Evolutionary conservation across 805 yeast species (phyloP).

Genomic region (Ogataea pini): DNA sequence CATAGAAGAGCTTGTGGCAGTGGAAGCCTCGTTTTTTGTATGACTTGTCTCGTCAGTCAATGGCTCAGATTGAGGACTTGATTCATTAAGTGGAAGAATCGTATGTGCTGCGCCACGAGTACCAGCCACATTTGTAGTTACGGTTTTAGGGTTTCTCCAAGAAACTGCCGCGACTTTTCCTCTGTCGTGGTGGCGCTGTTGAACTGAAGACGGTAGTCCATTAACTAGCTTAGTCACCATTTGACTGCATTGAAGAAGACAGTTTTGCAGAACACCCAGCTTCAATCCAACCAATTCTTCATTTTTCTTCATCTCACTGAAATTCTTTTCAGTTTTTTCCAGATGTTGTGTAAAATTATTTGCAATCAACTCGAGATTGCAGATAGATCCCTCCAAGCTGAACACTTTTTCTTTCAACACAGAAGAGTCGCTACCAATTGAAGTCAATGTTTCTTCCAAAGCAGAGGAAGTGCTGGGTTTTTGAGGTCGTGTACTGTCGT

Average conservation of each 20-base stretch:
- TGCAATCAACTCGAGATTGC: conserved; percentile 20
- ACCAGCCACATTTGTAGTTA: conserved; percentile 2
- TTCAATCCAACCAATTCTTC: conserved; percentile 5
- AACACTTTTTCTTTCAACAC: conserved; percentile 21
- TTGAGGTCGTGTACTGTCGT: neutral
- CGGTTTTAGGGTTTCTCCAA: neutral
- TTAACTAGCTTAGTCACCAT: conserved; percentile 3
- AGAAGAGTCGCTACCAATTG: conserved; percentile 11
- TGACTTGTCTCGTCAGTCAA: neutral
- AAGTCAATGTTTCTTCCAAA: conserved; percentile 3
- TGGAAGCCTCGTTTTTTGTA: neutral
- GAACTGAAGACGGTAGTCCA: neutral
- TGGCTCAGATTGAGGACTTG: neutral
- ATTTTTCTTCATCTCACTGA: conserved; percentile 3
- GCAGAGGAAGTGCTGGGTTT: neutral
- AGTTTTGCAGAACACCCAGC: conserved; percentile 9
- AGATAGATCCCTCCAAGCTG: conserved; percentile 18
- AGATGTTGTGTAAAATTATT: conserved; percentile 12
- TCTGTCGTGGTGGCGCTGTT: conserved; percentile 2
- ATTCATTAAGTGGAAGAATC: neutral
- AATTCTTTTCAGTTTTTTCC: conserved; percentile 8
- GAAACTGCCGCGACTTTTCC: neutral
- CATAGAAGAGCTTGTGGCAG: neutral
- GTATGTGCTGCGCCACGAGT: neutral
- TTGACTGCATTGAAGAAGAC: conserved; percentile 7